These are phyloP conservation scores for Hemileccinum rubropunctum DNA, from an alignment of 768 basidiomycete genomes.

Conservation along the genomic window DNA sequence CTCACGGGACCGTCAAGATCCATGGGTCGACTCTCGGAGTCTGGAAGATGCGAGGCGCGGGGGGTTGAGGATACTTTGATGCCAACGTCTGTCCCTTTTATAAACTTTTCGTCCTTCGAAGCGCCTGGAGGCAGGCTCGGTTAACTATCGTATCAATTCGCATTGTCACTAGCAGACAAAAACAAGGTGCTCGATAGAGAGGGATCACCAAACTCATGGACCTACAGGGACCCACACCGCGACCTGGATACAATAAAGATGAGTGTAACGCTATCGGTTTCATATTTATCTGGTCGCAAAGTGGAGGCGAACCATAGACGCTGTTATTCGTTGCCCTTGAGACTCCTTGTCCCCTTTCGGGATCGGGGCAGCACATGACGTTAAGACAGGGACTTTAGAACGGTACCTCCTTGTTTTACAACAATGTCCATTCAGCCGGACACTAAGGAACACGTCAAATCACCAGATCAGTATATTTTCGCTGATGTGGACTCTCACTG, in stretches of 20 bases:
- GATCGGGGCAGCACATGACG: background rate
- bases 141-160: conserved; percentile 3
- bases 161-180: conserved; percentile 16
- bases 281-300: background rate
- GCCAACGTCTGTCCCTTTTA: conserved; percentile 11
- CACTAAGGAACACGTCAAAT: background rate
- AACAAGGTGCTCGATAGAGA: conserved; percentile 8
- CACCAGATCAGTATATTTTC: too few relatives aligned
- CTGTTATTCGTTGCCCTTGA: conserved; percentile 4
- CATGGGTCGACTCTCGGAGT: conserved; percentile 12
- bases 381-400: background rate
- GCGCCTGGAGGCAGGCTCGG: conserved; percentile 1
- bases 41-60: background rate
- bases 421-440: background rate
- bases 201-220: conserved; percentile 3
- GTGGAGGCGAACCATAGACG: background rate
- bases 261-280: background rate
- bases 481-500: too few relatives aligned
- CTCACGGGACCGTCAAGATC: conserved; percentile 15
- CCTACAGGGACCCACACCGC: conserved; percentile 24
- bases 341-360: conserved; percentile 10
- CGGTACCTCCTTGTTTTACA: background rate
- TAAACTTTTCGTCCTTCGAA: conserved; percentile 3
- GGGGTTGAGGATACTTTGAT: background rate
- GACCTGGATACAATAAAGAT: conserved; percentile 17